phyloP scores from a whole-genome alignment of 1,139 yeast genomes.

The Pichia sp. region DNA sequence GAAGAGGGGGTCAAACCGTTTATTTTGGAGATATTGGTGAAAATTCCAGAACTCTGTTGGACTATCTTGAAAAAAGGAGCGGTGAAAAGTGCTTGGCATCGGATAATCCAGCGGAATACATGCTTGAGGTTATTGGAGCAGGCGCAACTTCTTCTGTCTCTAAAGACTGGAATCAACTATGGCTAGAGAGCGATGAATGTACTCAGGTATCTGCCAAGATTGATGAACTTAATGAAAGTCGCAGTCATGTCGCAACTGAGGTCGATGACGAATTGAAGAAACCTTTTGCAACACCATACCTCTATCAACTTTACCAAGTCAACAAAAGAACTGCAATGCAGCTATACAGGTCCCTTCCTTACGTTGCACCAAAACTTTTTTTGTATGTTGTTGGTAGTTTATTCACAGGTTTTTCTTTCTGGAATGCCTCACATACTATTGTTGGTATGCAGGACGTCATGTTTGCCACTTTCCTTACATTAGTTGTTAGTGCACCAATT shows the following conservation, averaged over 20 bases:
- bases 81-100: slow-evolving; percentile 43
- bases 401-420: slow-evolving; percentile 40
- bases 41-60: slow-evolving; percentile 40
- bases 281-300: slow-evolving; percentile 36
- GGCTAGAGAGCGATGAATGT: slow-evolving; percentile 29
- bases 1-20: slow-evolving; percentile 51
- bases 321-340: slow-evolving; percentile 39
- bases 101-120: slow-evolving; percentile 54
- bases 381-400: slow-evolving; percentile 38
- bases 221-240: slow-evolving; percentile 20
- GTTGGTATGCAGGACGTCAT: slow-evolving; percentile 51
- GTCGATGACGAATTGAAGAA: slow-evolving; percentile 32
- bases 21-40: slow-evolving; percentile 56
- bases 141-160: slow-evolving; percentile 45
- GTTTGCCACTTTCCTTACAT: slow-evolving; percentile 48
- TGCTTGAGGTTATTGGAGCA: slow-evolving; percentile 54
- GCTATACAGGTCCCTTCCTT: slow-evolving; percentile 47
- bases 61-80: slow-evolving; percentile 51
- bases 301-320: slow-evolving; percentile 40
- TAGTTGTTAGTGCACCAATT: slow-evolving; percentile 47
- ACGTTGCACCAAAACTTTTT: slow-evolving; percentile 42
- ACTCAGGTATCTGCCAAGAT: slow-evolving; percentile 24
- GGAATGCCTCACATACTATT: slow-evolving; percentile 34
- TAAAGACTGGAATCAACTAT: slow-evolving; percentile 43
- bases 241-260: slow-evolving; percentile 29